Conservation (phyloP, 148 eudicot species). For the Simmondsia chinensis region DNA sequence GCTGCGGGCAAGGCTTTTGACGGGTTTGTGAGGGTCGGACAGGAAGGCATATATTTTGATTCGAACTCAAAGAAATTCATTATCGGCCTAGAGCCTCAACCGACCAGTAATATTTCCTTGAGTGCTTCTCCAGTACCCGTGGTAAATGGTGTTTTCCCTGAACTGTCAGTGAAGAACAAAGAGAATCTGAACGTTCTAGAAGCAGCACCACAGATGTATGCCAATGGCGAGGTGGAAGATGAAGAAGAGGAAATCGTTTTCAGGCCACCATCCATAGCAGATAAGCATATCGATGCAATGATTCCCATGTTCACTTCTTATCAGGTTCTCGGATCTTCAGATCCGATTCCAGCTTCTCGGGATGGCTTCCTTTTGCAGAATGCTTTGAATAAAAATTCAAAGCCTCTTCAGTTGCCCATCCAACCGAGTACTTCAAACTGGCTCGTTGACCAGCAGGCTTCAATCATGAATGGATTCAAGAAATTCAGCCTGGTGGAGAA, state of each 20-base stretch:
- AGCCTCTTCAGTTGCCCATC: conserved; percentile 22
- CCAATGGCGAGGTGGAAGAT: conserved; percentile 70
- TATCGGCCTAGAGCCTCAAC: conserved; percentile 45
- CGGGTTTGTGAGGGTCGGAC: conserved; percentile 45
- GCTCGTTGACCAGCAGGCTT: conserved; percentile 29
- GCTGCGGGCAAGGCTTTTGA: conserved; percentile 86
- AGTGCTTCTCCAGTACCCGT: conserved; percentile 17
- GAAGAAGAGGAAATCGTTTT: conserved; percentile 96
- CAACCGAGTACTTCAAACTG: conserved; percentile 34
- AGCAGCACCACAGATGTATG: conserved; percentile 15
- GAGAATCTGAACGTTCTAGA: conserved; percentile 9
- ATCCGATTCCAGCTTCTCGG: conserved; percentile 13
- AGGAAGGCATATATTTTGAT: conserved; percentile 57
- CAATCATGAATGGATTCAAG: conserved; percentile 39
- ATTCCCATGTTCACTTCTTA: conserved; percentile 24
- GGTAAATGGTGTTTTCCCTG: conserved; percentile 17
- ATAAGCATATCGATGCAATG: conserved; percentile 34
- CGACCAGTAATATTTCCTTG: conserved; percentile 24
- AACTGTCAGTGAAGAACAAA: conserved; percentile 10
- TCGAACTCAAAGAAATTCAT: conserved; percentile 43
- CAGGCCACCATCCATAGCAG: conserved; percentile 58
- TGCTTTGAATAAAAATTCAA: conserved; percentile 17
- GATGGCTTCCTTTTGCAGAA: conserved; percentile 18
- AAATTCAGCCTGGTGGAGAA: conserved; percentile 46
- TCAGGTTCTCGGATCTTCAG: conserved; percentile 21